Base-by-base conservation (phyloP, 768 basidiomycete species). In the Rubroboletus pulcherrimus region DNA sequence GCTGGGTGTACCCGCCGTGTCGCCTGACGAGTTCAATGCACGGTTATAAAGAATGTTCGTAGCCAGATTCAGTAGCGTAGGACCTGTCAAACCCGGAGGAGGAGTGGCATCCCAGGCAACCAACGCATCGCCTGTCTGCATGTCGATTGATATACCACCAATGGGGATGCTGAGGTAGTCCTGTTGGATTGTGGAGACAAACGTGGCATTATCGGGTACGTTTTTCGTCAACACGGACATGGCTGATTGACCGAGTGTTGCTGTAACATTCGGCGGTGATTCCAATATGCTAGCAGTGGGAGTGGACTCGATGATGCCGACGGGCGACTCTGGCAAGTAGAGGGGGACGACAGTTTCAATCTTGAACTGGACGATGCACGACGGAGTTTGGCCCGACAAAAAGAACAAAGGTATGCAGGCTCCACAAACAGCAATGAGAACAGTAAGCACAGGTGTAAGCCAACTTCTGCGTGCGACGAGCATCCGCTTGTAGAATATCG, bases 91-190 rank as follows among this genome's bases (percentile, higher is more conserved):
- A 2, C 84, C 83, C 6, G 86, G 84, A 7, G 81, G 70, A 7
- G 84, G 73, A 1, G 76, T 71, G 2, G 82, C 85, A 66, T 91
- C 85, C 86, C 87, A 91, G 26, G 90, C 87, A 33, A 91, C 62
- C 41, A 89, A 63, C 0, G 85, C 71, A 11, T 77, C 66, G 0
- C 80, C 78, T 0, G 79, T 77, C 31, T 74, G 57, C 5, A 71
- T 34, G 54, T 90, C 78, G 12, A 89, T 62, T 0, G 89, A 89
- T 29, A 91, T 68, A 31, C 90, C 90, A 33, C 90, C 90, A 15
- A 84, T 63, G 0, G 81, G 72, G n/a, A 87, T 66, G 55, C 83
- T 80, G 21, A 69, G 71, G 66, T 80, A 85, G 46, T 83, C 71
- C 43, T 77, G 71, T 30, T 74, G 57, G 52, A 90, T 79, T 5